phyloP scores from a whole-genome alignment of 192 early-diverging fungal genomes.

The Coemansia sp. region DNA sequence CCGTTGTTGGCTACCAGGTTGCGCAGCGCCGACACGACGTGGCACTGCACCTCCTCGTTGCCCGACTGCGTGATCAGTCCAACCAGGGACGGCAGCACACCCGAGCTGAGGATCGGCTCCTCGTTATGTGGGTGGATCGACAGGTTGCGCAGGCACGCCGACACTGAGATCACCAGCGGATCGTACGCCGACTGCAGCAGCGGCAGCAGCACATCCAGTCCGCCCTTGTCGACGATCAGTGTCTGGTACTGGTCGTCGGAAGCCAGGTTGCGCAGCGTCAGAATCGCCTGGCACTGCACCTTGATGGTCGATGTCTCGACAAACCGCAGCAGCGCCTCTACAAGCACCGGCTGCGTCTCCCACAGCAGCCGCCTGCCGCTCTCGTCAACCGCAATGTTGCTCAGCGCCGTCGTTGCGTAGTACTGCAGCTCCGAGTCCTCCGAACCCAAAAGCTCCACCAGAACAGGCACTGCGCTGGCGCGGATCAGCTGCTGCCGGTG shows the following conservation, averaged over 20 bases:
- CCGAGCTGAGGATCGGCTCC: conserved; percentile 77
- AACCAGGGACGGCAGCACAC: conserved; percentile 62
- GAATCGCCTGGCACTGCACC: conserved; percentile 85
- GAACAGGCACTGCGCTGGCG: conserved; percentile 78
- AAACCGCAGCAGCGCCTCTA: conserved; percentile 73
- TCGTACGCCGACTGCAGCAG: conserved; percentile 74
- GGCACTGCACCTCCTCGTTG: conserved; percentile 84
- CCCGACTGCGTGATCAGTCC: conserved; percentile 51
- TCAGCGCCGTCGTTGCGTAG: conserved; percentile 86
- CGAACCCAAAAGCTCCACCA: conserved; percentile 72
- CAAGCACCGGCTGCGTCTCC: conserved; percentile 69
- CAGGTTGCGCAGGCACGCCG: conserved; percentile 86
- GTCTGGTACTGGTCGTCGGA: conserved; percentile 79
- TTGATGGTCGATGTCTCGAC: conserved; percentile 77
- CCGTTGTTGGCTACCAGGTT: conserved; percentile 77
- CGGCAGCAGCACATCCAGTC: conserved; percentile 69
- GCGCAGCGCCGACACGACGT: conserved; percentile 80
- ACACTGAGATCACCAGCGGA: conserved; percentile 77
- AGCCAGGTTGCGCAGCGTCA: conserved; percentile 85
- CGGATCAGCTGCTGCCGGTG: conserved; percentile 81
- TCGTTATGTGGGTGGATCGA: conserved; percentile 87
- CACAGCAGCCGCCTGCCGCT: conserved; percentile 65
- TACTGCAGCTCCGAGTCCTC: conserved; percentile 86
- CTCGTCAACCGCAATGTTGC: conserved; percentile 85
- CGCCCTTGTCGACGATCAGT: conserved; percentile 76